A percentile compares a stretch with the other conserved stretches of the same genome.
phyloP scores from a whole-genome alignment of 1,284 basidiomycete genomes.

The Ceratobasidium sp. region DNA sequence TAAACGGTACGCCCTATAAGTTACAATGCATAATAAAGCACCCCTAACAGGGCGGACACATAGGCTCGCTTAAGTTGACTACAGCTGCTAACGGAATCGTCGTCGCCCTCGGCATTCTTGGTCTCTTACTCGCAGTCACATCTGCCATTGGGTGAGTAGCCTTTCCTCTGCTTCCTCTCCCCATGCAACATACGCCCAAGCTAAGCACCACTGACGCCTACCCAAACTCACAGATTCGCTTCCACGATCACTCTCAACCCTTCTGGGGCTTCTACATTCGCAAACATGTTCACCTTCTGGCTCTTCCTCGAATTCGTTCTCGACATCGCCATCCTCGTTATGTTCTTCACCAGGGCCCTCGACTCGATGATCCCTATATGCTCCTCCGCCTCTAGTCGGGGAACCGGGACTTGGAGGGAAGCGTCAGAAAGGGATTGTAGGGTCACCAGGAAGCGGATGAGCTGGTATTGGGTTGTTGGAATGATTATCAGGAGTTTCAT shows the following conservation, averaged over 20 bases:
- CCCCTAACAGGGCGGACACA: no score
- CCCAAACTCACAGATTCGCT: no score
- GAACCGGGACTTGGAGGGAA: neutral
- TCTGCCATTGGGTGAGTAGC: conserved; percentile 3
- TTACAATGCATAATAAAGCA: no score
- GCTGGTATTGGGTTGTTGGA: neutral
- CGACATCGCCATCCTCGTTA: conserved; percentile 22
- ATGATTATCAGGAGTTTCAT: conserved; percentile 10
- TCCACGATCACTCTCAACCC: neutral
- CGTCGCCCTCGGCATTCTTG: conserved; percentile 1
- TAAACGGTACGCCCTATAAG: no score
- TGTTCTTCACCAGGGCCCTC: conserved; percentile 22
- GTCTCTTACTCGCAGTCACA: neutral
- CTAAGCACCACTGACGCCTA: neutral
- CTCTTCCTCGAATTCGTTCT: conserved; percentile 19
- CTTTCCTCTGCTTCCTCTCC: neutral
- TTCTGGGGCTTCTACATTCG: neutral
- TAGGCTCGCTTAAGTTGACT: neutral
- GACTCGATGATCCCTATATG: conserved; percentile 10
- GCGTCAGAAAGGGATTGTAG: neutral
- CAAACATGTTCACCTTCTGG: conserved; percentile 11
- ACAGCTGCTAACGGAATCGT: neutral
- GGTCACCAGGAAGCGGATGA: conserved; percentile 2
- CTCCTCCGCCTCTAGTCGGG: neutral
- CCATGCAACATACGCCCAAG: no score